Base-by-base conservation (phyloP, 768 basidiomycete species). In the Suillus hirtellus region DNA sequence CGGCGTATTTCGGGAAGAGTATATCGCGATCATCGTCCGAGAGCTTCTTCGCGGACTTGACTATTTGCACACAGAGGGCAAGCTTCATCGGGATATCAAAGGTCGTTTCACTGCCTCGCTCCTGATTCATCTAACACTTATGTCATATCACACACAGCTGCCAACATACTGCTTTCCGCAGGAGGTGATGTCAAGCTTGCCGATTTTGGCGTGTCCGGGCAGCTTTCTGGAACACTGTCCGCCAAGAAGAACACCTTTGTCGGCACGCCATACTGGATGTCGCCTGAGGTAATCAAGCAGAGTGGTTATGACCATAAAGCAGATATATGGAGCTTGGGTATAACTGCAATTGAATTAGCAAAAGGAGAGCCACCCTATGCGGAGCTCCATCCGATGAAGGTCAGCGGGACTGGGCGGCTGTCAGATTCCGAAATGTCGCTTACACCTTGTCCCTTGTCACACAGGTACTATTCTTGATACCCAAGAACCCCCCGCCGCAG, bases 181-280 rank as follows among this genome's bases (percentile, higher is more conserved):
- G 89, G 88, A 49, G 96, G 95, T 12, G 95, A 96, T 68, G 96
- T 99, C 68, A 99, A 99, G 75, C 82, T 99, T 31, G 97, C 97
- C 52, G 97, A 99, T 74, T 99, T 99, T 71, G 97, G 97, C 72
- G 97, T 99, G 4, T 98, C 96, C 1, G 97, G 97, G 35, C 97
- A 99, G 71, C 83, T 99, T 35, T 95, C 93, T 24, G 95, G 95
- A 3, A 96, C 93, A 1, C 79, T 96, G 50, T 93, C 91, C 12
- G 93, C 92, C 21, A 95, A 94, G 85, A 95, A 98, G 85, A 99
- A 99, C 70, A 99, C 96, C 1, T 98, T 96, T 73, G 96, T 96
- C 38, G 94, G 94, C 35, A 96, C 96, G 19, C 96, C 96, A 3
- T 99, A 99, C 73, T 99, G 97, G 97, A 99, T 99, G 97, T 95